Base-by-base conservation (phyloP, 352 stramenopile species). In the Pythium periplocum region DNA sequence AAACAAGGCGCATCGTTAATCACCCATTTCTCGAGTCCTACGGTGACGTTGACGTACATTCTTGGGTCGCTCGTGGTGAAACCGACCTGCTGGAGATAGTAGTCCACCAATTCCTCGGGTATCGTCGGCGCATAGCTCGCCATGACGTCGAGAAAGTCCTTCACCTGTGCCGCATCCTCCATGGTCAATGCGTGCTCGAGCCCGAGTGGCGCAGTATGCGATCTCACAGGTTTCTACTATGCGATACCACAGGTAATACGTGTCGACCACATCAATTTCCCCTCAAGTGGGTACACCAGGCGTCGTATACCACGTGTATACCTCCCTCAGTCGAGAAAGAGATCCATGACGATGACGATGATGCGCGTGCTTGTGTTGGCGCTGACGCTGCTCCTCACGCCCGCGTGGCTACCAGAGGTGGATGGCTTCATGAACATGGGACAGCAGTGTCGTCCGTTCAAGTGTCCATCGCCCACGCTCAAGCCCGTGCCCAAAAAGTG, bases 91-190 rank as follows among this genome's bases (percentile, higher is more conserved):
- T 90, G 73, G 41, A 93, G 75, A 45, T 90, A 87, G 55, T 79
- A 87, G 50, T 88, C 71, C 1, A 93, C 71, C 53, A 90, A 53
- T 51, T 90, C 78, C 36, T 89, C 79, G 2, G 83, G 83, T 4
- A 93, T 68, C 17, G 79, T 86, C 1, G 83, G 83, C 48, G 74
- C 66, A 48, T 76, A 90, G 47, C 72, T 68, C 55, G 62, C 67
- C 63, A 89, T 69, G 50, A 77, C 71, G 44, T 74, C 74, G 36
- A 93, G 60, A 53, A 93, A 81, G 47, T 87, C 78, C 40, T 75
- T 71, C 40, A 93, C 52, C 54, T 87, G 75, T 62, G 62, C 61
- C 33, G 61, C 66, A 33, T 83, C 73, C 50, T 68, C 57, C 69
- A 85, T 82, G 17, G 17, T 26, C 17, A 26, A 26, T 26, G 17